A percentile compares a stretch with the other conserved stretches of the same genome.
phyloP scores from a whole-genome alignment of 2,329 filamentous ascomycete genomes.

The Epichloe glyceriae region DNA sequence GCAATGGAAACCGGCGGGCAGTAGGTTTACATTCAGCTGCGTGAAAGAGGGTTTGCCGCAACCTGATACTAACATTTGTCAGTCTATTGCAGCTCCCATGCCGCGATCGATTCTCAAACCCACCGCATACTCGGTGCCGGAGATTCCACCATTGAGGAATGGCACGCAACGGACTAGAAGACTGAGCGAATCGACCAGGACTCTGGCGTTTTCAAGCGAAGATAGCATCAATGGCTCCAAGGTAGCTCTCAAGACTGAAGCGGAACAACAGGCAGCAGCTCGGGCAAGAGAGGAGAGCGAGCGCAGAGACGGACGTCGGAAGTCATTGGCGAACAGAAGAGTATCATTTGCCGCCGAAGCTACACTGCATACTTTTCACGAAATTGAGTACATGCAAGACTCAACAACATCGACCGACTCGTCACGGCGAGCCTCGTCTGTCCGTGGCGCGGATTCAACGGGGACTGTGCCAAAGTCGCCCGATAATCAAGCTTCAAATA shows the following conservation, averaged over 20 bases:
- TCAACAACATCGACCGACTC: slow-evolving; percentile 70
- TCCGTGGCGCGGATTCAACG: slow-evolving; percentile 21
- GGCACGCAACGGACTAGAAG: background rate
- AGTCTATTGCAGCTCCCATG: slow-evolving; percentile 43
- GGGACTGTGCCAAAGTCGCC: slow-evolving; percentile 42
- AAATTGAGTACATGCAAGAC: slow-evolving; percentile 78
- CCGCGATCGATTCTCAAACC: slow-evolving; percentile 70
- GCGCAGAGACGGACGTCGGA: slow-evolving; percentile 75
- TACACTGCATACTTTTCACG: slow-evolving; percentile 93
- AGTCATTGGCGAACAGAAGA: slow-evolving; percentile 82
- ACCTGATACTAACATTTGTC: background rate
- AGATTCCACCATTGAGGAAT: slow-evolving; percentile 52
- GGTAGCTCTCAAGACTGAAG: slow-evolving; percentile 54
- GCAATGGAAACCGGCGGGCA: slow-evolving; percentile 65
- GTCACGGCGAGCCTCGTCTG: slow-evolving; percentile 58
- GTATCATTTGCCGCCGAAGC: slow-evolving; percentile 97
- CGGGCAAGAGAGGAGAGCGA: slow-evolving; percentile 59
- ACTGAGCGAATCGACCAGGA: slow-evolving; percentile 4
- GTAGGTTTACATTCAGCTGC: slow-evolving; percentile 32
- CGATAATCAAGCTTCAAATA: slow-evolving; percentile 48
- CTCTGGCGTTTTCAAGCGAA: slow-evolving; percentile 9
- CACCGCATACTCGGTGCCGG: slow-evolving; percentile 52
- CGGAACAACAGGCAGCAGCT: slow-evolving; percentile 57
- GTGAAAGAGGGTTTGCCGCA: background rate
- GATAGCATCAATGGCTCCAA: slow-evolving; percentile 32